Evolutionary conservation across 176 grass and related monocot genomes (phyloP).

Genomic region (Oryza australiensis): DNA sequence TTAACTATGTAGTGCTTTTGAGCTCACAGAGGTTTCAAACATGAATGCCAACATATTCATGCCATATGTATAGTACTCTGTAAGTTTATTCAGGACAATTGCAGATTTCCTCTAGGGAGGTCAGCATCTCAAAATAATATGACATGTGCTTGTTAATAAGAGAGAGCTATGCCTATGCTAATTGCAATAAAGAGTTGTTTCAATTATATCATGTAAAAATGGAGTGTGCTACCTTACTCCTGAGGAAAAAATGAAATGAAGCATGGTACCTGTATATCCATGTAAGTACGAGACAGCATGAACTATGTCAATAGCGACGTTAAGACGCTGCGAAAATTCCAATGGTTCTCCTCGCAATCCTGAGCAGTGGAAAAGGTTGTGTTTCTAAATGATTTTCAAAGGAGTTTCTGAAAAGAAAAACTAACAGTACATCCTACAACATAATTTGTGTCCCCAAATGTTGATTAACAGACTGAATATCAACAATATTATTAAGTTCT

Average conservation of each 20-base stretch:
- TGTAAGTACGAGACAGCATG: constrained; percentile 88
- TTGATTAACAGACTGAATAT: not conserved
- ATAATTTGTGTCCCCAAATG: not conserved
- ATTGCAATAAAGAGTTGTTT: not conserved
- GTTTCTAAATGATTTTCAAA: not conserved
- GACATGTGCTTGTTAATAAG: not conserved
- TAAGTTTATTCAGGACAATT: not conserved
- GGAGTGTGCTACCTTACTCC: too few relatives aligned
- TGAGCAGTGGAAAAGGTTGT: constrained; percentile 34
- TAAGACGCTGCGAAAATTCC: constrained; percentile 71
- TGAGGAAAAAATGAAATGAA: not conserved
- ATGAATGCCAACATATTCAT: not conserved
- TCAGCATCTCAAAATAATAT: not conserved
- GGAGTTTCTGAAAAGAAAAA: not conserved
- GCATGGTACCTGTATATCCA: constrained; percentile 64
- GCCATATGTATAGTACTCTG: not conserved
- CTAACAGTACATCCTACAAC: not conserved
- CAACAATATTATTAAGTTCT: not conserved
- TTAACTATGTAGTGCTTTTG: not conserved
- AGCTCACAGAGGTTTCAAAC: not conserved
- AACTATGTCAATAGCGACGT: constrained; percentile 80
- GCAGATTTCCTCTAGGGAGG: not conserved
- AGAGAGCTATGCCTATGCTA: not conserved
- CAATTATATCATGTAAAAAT: not conserved
- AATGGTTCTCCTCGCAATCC: constrained; percentile 51